Percentiles rank a stretch among this genome's conserved stretches.
Conservation (phyloP, 768 basidiomycete species). For the Suillus clintonianus region DNA sequence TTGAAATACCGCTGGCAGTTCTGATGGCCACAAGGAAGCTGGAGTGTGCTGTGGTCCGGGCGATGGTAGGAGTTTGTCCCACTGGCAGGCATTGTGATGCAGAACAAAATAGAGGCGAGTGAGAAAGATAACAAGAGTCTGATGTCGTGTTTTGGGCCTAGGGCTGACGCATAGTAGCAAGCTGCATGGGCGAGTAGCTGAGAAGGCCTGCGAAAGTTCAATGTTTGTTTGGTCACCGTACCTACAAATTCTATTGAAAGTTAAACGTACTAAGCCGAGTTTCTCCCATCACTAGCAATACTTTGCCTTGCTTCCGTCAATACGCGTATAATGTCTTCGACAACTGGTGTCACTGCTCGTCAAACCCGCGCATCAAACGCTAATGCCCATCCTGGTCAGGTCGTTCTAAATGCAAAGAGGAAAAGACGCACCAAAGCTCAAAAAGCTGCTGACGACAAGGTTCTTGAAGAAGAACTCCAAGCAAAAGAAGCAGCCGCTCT, state of each 20-base stretch:
- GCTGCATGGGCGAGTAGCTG: no score
- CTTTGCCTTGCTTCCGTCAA: not conserved
- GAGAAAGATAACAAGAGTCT: no score
- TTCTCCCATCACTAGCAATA: not conserved
- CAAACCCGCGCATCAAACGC: not conserved
- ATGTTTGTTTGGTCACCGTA: not conserved
- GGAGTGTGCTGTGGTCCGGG: not conserved
- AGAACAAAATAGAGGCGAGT: not conserved
- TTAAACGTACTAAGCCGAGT: not conserved
- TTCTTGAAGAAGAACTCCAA: not conserved
- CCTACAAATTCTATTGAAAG: not conserved
- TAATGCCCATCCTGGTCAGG: not conserved
- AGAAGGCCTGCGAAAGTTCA: not conserved
- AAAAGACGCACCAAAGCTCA: constrained; percentile 4
- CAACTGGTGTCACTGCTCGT: not conserved
- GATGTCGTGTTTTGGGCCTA: not conserved
- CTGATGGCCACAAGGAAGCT: not conserved
- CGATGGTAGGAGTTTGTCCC: no score
- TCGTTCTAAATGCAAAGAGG: not conserved
- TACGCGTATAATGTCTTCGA: not conserved
- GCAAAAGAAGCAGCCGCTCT: not conserved
- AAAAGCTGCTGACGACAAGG: constrained; percentile 10
- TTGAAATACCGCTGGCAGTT: not conserved
- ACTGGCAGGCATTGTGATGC: not conserved
- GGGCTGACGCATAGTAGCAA: not conserved